Conservation (phyloP, 2,329 filamentous ascomycete genomes). For the Fusarium denticulatum region DNA sequence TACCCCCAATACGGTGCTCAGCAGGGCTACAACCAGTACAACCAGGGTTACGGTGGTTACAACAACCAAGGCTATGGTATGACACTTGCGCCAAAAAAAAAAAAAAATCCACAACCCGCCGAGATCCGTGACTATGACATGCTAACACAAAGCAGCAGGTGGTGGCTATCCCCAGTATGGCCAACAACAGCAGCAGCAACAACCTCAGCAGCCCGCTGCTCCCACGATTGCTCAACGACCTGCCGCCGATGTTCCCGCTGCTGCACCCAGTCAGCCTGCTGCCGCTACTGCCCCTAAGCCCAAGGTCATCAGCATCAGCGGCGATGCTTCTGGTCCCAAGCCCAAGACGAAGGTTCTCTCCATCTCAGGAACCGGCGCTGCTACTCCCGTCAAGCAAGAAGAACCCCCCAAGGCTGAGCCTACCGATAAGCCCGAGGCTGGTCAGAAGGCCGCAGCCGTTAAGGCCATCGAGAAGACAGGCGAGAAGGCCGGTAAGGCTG, state of each 20-base stretch:
- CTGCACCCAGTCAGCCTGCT: conserved; percentile 57
- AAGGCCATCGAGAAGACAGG: conserved; percentile 95
- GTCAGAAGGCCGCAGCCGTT: conserved; percentile 83
- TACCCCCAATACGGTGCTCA: conserved; percentile 67
- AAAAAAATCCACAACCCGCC: background rate
- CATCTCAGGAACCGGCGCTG: conserved; percentile 49
- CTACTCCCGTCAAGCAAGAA: conserved; percentile 52
- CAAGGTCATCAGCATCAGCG: conserved; percentile 77
- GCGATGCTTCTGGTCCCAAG: conserved; percentile 63
- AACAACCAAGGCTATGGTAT: conserved; percentile 59
- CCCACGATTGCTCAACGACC: conserved; percentile 40
- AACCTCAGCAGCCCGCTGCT: conserved; percentile 51
- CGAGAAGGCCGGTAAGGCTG: conserved; percentile 61
- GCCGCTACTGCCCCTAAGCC: conserved; percentile 60
- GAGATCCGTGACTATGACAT: conserved; percentile 5
- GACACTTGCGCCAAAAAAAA: conserved; percentile 29
- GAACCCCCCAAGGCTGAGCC: conserved; percentile 60
- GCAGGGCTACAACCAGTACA: conserved; percentile 62
- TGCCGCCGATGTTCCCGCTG: conserved; percentile 51
- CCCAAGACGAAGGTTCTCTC: conserved; percentile 60
- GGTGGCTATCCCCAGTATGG: conserved; percentile 65
- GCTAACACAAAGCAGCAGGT: conserved; percentile 46
- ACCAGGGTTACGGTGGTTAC: conserved; percentile 62
- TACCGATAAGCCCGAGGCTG: conserved; percentile 69
- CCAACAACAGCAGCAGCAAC: conserved; percentile 50